phyloP scores from a whole-genome alignment of 1,284 basidiomycete species.

The Taiwanofungus camphoratus region DNA sequence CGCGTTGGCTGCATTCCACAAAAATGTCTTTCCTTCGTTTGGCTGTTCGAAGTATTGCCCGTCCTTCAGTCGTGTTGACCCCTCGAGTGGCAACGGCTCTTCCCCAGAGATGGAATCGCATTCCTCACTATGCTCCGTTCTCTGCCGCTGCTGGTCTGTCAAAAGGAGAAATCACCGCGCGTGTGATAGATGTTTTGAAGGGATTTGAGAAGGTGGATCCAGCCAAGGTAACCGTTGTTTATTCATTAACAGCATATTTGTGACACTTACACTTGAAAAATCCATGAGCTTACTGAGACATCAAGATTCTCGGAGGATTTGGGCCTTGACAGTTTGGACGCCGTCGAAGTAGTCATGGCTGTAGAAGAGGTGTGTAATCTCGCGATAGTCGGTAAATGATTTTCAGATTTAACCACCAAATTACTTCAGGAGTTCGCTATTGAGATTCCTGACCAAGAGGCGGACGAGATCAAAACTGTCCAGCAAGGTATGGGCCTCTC shows the following conservation, averaged over 20 bases:
- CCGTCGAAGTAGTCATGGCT: slow-evolving; percentile 99
- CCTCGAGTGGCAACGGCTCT: slow-evolving; percentile 24
- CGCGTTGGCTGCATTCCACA: not conserved
- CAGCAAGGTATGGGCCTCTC: slow-evolving; percentile 67
- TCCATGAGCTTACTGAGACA: slow-evolving; percentile 59
- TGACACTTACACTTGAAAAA: slow-evolving; percentile 5
- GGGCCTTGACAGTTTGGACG: slow-evolving; percentile 93
- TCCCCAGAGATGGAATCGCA: slow-evolving; percentile 27
- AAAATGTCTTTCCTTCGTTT: slow-evolving; percentile 40
- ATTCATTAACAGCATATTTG: slow-evolving; percentile 11
- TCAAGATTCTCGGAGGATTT: slow-evolving; percentile 87
- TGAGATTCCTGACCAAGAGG: slow-evolving; percentile 97
- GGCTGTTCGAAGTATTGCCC: slow-evolving; percentile 31
- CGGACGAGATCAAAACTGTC: slow-evolving; percentile 96
- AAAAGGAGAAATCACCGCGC: slow-evolving; percentile 71
- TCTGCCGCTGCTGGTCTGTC: slow-evolving; percentile 74
- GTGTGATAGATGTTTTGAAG: slow-evolving; percentile 87
- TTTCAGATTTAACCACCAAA: not conserved
- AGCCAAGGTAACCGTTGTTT: slow-evolving; percentile 56
- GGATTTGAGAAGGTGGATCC: slow-evolving; percentile 94
- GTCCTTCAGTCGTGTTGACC: slow-evolving; percentile 16
- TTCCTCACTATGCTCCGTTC: slow-evolving; percentile 52
- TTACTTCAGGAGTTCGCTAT: slow-evolving; percentile 71
- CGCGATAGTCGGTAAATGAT: not conserved
- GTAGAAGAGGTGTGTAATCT: slow-evolving; percentile 91